Base-by-base conservation (phyloP, 2,329 filamentous ascomycete genomes). In the Mollisiaceae sp. region DNA sequence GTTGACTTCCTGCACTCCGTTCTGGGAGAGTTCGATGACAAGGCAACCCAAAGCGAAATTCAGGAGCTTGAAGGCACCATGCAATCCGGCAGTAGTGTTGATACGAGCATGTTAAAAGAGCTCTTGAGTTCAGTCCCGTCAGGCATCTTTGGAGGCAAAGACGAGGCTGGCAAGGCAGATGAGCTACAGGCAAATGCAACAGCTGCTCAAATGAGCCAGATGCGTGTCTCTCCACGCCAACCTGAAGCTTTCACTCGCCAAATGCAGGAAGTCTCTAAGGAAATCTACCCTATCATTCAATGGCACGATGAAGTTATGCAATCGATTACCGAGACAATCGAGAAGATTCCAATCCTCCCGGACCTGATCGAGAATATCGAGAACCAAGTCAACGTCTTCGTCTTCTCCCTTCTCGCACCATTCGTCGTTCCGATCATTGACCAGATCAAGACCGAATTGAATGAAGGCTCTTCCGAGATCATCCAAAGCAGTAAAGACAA, bases 1-100 rank as follows among this genome's bases (percentile, higher is more conserved):
- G 94, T 97, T 15, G 94, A 97, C 75, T 97, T 97, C 80, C 82
- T 97, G 67, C 93, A 97, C 80, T 95, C 91, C 0, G 93, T 97
- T 36, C 91, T 86, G 55, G 86, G 87, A 65, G 87, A 89, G 80
- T 87, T 97, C 60, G 91, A 90, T 45, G 94, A 97, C 79, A 97
- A 97, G 81, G 82, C 94, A 66, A 94, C 90, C 36, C 94, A 97
- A 77, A 95, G 92, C 67, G 94, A 98, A 76, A 89, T 98, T 63
- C 87, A 96, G 75, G 89, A 93, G 73, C 88, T 97, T 12, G 91
- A 97, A 78, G 90, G 90, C n/a, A 90, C 91, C 20, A 89, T 97
- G 57, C 78, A 90, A 75, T 83, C 87, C 61, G 86, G 86, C 72
- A 78, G 84, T 63, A 83, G 86, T 56, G 83, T 83, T 55, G 89